phyloP scores from a whole-genome alignment of 495 filamentous ascomycete genomes.

The Glarea lozoyensis region DNA sequence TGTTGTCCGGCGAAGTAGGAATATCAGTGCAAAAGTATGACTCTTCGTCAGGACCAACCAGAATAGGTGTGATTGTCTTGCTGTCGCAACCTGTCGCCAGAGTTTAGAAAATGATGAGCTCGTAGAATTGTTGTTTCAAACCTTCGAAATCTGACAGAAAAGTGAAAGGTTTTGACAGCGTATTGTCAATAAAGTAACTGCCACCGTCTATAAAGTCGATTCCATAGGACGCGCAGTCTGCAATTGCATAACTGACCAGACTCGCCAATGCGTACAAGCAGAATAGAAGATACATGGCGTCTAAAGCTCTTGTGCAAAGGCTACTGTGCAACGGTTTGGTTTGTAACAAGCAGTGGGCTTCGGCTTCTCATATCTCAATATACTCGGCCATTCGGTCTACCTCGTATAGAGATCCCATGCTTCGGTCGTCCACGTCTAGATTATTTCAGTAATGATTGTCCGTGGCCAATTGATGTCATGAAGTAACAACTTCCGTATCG shows the following conservation, averaged over 20 bases:
- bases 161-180: slow-evolving; percentile 18
- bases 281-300: not conserved
- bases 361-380: no score
- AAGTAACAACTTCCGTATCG: no score
- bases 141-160: slow-evolving; percentile 10
- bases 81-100: slow-evolving; percentile 21
- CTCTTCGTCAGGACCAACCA: slow-evolving; percentile 22
- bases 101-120: not conserved
- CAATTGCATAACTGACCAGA: not conserved
- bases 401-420: no score
- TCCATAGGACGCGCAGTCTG: slow-evolving; percentile 10
- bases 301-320: not conserved
- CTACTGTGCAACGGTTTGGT: no score
- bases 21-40: slow-evolving; percentile 22
- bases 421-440: no score
- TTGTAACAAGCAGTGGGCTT: no score
- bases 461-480: no score
- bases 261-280: not conserved
- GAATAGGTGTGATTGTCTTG: slow-evolving; percentile 21
- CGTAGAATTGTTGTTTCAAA: not conserved
- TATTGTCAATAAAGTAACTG: slow-evolving; percentile 24
- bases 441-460: no score
- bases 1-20: slow-evolving; percentile 15
- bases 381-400: no score
- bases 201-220: slow-evolving; percentile 26